phyloP scores from a whole-genome alignment of 202 grass and related monocot genomes.

The Tripidium arundinaceum region DNA sequence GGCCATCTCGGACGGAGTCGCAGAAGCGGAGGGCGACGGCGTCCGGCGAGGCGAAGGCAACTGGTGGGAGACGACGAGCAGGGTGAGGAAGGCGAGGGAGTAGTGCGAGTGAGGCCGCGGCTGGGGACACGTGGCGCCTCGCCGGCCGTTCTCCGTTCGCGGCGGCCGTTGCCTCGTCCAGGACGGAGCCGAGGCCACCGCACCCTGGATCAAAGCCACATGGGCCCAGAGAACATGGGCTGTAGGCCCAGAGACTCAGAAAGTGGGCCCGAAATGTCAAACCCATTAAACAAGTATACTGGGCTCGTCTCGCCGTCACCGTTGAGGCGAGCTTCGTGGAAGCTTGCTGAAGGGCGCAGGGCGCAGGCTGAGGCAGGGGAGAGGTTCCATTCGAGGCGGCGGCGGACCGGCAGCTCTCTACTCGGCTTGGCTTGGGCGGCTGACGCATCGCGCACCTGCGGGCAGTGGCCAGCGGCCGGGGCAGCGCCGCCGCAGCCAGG shows the following conservation, averaged over 20 bases:
- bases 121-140: slow-evolving; percentile 45
- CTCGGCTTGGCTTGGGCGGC: neutral
- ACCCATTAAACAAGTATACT: neutral
- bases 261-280: neutral
- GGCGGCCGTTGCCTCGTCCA: slow-evolving; percentile 3
- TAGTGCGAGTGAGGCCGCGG: slow-evolving; percentile 20
- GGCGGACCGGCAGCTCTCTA: neutral
- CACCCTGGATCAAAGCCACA: neutral
- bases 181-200: neutral
- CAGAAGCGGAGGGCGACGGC: neutral
- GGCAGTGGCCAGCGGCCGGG: neutral
- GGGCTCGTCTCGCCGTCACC: neutral
- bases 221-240: too few species aligned
- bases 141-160: slow-evolving; percentile 24
- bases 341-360: neutral
- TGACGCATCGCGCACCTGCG: neutral
- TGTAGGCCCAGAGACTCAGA: too few species aligned
- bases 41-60: neutral
- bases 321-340: neutral
- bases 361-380: too few species aligned
- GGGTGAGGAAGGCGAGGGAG: neutral
- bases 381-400: neutral
- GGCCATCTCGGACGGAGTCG: slow-evolving; percentile 16
- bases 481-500: neutral
- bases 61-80: neutral